phyloP scores from a whole-genome alignment of 129 eudicot genomes.

The Helianthus tuberosus region DNA sequence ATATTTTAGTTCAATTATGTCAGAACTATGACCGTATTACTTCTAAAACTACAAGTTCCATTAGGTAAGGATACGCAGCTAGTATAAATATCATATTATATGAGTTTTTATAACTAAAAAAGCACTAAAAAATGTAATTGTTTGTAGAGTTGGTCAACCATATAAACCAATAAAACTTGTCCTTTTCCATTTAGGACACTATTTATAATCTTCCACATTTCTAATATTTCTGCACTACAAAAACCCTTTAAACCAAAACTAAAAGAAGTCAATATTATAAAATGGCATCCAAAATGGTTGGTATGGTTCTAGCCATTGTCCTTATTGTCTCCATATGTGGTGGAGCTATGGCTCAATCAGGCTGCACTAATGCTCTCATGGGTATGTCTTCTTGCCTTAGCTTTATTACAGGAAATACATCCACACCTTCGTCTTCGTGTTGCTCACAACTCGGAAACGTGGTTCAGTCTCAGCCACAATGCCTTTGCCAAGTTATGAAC shows the following conservation, averaged over 20 bases:
- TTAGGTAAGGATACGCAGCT: no score
- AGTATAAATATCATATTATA: no score
- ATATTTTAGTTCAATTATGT: background rate
- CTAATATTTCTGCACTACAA: background rate
- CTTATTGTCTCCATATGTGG: conserved; percentile 38
- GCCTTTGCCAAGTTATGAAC: conserved; percentile 55
- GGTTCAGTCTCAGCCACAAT: conserved; percentile 64
- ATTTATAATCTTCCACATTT: conserved; percentile 32
- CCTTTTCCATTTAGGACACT: conserved; percentile 21
- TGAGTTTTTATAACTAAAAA: no score
- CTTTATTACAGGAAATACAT: conserved; percentile 60
- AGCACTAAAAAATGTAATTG: background rate
- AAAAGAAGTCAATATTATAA: background rate
- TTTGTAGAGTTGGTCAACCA: conserved; percentile 49
- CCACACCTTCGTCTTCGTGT: conserved; percentile 77
- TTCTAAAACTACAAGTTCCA: no score
- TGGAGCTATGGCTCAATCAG: conserved; percentile 64
- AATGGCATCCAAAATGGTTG: conserved; percentile 42
- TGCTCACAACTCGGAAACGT: conserved; percentile 66
- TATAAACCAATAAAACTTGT: conserved; percentile 37
- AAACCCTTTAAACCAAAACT: background rate
- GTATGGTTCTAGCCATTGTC: conserved; percentile 35
- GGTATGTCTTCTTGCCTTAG: conserved; percentile 69
- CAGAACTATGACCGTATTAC: background rate
- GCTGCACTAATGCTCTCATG: conserved; percentile 67